Evolutionary conservation across 1,284 basidiomycete genomes (phyloP), one percentile per base, ranked within the genome.

Genomic region (Taiwanofungus camphoratus): DNA sequence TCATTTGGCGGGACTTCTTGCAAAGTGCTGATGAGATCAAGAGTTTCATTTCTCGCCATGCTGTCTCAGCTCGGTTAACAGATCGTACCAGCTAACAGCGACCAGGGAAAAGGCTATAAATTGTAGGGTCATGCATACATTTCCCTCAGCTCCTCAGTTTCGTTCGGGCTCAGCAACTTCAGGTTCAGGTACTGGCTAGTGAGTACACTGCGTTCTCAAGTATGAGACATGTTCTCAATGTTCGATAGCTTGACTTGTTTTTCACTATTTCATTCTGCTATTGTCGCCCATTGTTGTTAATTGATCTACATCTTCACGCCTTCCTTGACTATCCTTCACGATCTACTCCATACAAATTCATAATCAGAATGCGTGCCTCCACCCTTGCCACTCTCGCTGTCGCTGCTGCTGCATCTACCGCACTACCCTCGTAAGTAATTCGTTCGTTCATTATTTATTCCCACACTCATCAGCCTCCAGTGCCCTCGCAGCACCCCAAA

Each of bases 91-190:
- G n/a, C n/a, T n/a, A n/a, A 9, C n/a, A 29, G 26, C 26, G 26
- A 29, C 26, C 26, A 29, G n/a, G 26, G 9, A 29, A 27, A 38
- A 8, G 36, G 8, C 8, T 35, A 35, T 15, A 29, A 39, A 12
- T 3, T 4, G 37, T 13, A 18, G 12, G 11, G n/a, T 13, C 21
- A n/a, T 29, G n/a, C 37, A 21, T 29, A 2, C 2, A 13, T 11
- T 24, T 27, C 13, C 24, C 24, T 20, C 24, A 38, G n/a, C 24
- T 27, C 36, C 24, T 38, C 24, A 23, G 24, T 38, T 38, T 38
- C 36, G 36, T 38, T 38, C 33, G 33, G 18, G 33, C 18, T 35
- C 33, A 19, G 13, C n/a, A 8, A 11, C 9, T 35, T 16, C 33
- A 16, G 18, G 33, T 35, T 35, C 13, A 35, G 16, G 33, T 16